Conservation (phyloP, 176 grass and related monocot species). For the Rhynchospora tenuis region DNA sequence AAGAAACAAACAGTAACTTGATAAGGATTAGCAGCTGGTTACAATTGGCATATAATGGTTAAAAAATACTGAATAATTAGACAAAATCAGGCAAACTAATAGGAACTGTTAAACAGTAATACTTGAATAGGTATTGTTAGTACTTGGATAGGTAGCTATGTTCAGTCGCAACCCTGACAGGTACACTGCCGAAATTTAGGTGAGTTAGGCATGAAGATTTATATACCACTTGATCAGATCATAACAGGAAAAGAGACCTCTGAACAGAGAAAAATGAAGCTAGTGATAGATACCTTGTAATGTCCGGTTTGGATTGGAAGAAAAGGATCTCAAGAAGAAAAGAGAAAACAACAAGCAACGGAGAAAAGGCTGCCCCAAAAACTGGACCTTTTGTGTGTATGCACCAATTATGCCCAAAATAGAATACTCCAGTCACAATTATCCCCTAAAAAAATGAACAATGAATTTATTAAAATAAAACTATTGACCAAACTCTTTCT, state of each 20-base stretch:
- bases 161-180: background rate
- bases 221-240: background rate
- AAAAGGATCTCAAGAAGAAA: conserved; percentile 25
- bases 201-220: background rate
- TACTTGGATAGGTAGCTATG: background rate
- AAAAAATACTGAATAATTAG: background rate
- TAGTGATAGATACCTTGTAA: background rate
- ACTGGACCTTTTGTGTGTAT: conserved; percentile 33
- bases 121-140: background rate
- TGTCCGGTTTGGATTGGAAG: background rate
- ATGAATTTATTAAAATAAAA: background rate
- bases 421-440: conserved; percentile 10
- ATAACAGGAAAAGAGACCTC: background rate
- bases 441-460: conserved; percentile 27
- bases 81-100: background rate
- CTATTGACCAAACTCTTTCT: background rate
- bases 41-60: background rate
- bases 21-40: background rate
- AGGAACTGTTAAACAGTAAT: background rate
- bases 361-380: conserved; percentile 30
- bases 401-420: conserved; percentile 25
- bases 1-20: background rate
- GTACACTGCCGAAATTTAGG: background rate
- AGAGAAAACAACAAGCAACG: conserved; percentile 29
- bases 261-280: background rate